Conservation (phyloP, 257 asterid species). For the Salvia miltiorrhiza region DNA sequence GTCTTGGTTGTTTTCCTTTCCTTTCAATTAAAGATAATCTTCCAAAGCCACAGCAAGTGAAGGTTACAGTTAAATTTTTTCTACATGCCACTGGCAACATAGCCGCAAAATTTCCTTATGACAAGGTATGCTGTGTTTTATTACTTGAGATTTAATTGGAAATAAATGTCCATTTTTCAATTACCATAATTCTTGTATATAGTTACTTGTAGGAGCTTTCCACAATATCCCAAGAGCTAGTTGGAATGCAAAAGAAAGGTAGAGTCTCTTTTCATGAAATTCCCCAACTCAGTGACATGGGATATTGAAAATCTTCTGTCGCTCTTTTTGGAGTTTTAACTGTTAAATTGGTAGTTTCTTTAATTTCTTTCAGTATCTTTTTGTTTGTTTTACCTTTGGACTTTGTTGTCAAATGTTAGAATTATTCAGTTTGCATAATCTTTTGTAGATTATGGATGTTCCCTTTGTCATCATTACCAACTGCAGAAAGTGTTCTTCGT, state of each 20-base stretch:
- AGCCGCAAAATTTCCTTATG: slow-evolving; percentile 74
- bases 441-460: slow-evolving; percentile 85
- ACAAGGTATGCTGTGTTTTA: slow-evolving; percentile 41
- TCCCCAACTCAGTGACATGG: slow-evolving; percentile 7
- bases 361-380: not conserved
- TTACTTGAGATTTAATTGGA: slow-evolving; percentile 16
- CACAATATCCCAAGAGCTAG: slow-evolving; percentile 67
- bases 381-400: not conserved
- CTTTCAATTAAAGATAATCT: slow-evolving; percentile 31
- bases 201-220: slow-evolving; percentile 66
- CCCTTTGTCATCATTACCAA: slow-evolving; percentile 63
- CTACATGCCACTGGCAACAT: slow-evolving; percentile 75
- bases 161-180: not conserved
- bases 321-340: not conserved
- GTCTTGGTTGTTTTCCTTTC: not conserved
- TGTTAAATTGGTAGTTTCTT: slow-evolving; percentile 4
- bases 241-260: slow-evolving; percentile 94
- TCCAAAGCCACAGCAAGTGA: slow-evolving; percentile 42
- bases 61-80: slow-evolving; percentile 52
- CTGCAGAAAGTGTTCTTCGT: slow-evolving; percentile 63
- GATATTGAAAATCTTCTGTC: not conserved
- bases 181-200: slow-evolving; percentile 24
- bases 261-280: slow-evolving; percentile 14
- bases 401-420: slow-evolving; percentile 14
- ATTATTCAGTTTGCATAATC: slow-evolving; percentile 1